Percentiles rank a stretch among this genome's conserved stretches.
Conservation (phyloP, 2,329 filamentous ascomycete species). For the Hypoxylon sp. region DNA sequence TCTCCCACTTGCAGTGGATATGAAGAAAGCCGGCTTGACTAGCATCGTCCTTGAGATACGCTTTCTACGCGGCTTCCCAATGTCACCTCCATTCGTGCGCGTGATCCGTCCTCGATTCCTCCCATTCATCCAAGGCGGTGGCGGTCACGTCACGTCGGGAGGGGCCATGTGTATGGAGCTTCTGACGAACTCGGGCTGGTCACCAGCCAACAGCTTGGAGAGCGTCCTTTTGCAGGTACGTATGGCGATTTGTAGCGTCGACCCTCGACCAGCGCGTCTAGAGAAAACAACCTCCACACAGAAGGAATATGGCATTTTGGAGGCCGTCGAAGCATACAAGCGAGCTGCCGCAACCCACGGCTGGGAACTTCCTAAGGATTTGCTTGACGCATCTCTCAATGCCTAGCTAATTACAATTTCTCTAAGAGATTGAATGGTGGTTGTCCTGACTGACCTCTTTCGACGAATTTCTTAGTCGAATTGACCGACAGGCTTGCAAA, state of each 20-base stretch:
- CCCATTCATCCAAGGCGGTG: constrained; percentile 78
- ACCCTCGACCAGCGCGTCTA: constrained; percentile 81
- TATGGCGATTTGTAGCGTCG: constrained; percentile 77
- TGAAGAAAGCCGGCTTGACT: constrained; percentile 72
- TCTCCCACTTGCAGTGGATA: constrained; percentile 81
- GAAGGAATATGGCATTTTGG: constrained; percentile 74
- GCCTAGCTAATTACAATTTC: background rate
- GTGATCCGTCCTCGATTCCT: constrained; percentile 86
- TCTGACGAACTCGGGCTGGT: constrained; percentile 88
- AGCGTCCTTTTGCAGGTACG: constrained; percentile 85
- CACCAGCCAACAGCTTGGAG: constrained; percentile 79
- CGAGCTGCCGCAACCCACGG: constrained; percentile 78
- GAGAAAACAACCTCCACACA: constrained; percentile 48
- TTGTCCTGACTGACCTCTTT: background rate
- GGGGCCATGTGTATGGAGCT: constrained; percentile 89
- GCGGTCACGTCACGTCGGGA: constrained; percentile 87
- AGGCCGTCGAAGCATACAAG: constrained; percentile 81
- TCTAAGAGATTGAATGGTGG: background rate
- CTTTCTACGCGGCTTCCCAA: constrained; percentile 82
- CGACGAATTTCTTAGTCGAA: background rate
- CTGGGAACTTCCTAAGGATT: constrained; percentile 78
- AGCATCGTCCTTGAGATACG: constrained; percentile 87
- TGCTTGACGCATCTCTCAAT: constrained; percentile 57
- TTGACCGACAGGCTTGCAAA: background rate
- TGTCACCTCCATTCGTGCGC: constrained; percentile 86